Conservation (phyloP, 306 rosid species). For the Inga laurina region DNA sequence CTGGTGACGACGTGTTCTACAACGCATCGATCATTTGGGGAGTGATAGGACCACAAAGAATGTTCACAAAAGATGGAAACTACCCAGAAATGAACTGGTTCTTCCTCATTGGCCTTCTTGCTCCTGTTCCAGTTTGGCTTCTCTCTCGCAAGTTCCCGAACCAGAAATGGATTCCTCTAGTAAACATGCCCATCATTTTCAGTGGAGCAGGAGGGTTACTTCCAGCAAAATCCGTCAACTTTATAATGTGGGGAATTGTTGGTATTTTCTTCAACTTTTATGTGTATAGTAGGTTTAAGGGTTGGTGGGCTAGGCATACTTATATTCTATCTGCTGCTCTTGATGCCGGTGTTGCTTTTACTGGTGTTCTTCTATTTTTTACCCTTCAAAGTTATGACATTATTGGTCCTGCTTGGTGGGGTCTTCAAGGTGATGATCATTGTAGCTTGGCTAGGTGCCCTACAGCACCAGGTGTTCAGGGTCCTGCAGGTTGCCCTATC, state of each 20-base stretch:
- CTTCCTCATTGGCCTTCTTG: constrained; percentile 57
- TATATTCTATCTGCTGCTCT: constrained; percentile 73
- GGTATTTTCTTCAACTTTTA: constrained; percentile 71
- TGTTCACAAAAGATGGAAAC: constrained; percentile 53
- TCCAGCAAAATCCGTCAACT: constrained; percentile 55
- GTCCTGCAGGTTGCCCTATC: constrained; percentile 57
- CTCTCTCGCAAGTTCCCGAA: constrained; percentile 49
- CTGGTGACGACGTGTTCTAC: constrained; percentile 61
- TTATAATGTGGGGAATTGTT: constrained; percentile 51
- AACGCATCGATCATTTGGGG: constrained; percentile 91
- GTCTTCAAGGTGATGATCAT: constrained; percentile 47
- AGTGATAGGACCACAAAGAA: constrained; percentile 63
- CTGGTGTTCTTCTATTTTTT: constrained; percentile 53
- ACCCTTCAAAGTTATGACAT: constrained; percentile 47
- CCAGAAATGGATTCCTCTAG: constrained; percentile 51
- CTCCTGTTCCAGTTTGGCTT: constrained; percentile 62
- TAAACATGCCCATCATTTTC: constrained; percentile 59
- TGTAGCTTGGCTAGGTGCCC: constrained; percentile 69
- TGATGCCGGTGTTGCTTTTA: constrained; percentile 73
- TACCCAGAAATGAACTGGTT: constrained; percentile 67
- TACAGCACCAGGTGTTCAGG: constrained; percentile 58
- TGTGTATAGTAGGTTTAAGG: constrained; percentile 42
- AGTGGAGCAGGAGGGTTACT: constrained; percentile 36
- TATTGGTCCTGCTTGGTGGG: constrained; percentile 72
- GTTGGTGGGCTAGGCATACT: constrained; percentile 78